A percentile compares a stretch with the other conserved stretches of the same genome.
Conservation (phyloP, 768 basidiomycete species). For the Mycena venus region DNA sequence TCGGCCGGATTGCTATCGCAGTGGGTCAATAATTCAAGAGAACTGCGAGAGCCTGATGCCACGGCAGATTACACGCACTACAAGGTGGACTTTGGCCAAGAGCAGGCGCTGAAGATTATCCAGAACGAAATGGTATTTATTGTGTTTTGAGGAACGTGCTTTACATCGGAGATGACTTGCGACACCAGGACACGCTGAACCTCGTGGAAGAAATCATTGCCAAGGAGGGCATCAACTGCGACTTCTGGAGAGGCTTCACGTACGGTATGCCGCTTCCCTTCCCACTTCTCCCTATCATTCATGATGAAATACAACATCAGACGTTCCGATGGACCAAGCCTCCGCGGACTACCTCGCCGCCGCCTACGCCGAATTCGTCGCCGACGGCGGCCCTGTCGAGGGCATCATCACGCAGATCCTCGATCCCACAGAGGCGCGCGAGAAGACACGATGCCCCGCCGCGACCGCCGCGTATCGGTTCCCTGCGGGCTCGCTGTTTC, state of each 20-base stretch:
- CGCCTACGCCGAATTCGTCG: conserved; percentile 38
- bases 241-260: conserved; percentile 40
- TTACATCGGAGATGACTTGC: not conserved
- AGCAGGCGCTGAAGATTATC: conserved; percentile 43
- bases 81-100: conserved; percentile 36
- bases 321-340: conserved; percentile 35
- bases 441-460: conserved; percentile 12
- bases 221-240: conserved; percentile 42
- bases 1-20: conserved; percentile 38
- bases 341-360: conserved; percentile 36
- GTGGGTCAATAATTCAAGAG: not conserved
- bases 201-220: conserved; percentile 33
- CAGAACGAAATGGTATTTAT: conserved; percentile 35
- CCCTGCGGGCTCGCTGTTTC: conserved; percentile 36
- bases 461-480: conserved; percentile 29
- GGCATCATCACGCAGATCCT: conserved; percentile 40
- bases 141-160: not conserved
- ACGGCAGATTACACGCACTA: conserved; percentile 34
- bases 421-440: conserved; percentile 39
- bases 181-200: conserved; percentile 33
- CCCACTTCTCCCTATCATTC: not conserved
- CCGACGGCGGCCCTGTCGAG: conserved; percentile 44
- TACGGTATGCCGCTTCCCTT: conserved; percentile 32
- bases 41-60: not conserved
- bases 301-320: not conserved